Conservation (phyloP, 1,284 basidiomycete species). For the Pyrrhoderma lamaoense region DNA sequence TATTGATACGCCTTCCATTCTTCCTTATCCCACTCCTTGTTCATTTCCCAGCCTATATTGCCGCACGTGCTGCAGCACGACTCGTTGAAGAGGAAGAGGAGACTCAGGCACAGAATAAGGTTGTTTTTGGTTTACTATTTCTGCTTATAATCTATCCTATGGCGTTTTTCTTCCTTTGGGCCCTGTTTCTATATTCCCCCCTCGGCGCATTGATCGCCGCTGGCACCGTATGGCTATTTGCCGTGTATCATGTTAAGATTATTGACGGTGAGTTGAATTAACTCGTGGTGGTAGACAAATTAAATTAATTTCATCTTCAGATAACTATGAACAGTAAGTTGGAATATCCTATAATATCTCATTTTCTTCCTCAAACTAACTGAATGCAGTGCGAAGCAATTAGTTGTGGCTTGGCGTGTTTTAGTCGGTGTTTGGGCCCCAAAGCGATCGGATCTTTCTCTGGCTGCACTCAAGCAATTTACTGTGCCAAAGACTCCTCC, state of each 20-base stretch:
- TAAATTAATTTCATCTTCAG: slow-evolving; percentile 35
- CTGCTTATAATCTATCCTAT: slow-evolving; percentile 73
- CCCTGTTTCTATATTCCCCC: slow-evolving; percentile 63
- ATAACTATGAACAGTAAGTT: slow-evolving; percentile 76
- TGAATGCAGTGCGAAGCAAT: slow-evolving; percentile 59
- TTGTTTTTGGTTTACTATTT: slow-evolving; percentile 75
- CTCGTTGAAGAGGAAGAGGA: slow-evolving; percentile 85
- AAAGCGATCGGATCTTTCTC: slow-evolving; percentile 68
- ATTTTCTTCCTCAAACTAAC: slow-evolving; percentile 14
- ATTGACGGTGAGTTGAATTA: slow-evolving; percentile 51
- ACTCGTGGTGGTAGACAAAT: slow-evolving; percentile 15
- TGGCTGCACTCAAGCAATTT: slow-evolving; percentile 66
- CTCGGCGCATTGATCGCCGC: slow-evolving; percentile 45
- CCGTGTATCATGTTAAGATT: slow-evolving; percentile 72
- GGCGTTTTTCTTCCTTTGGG: slow-evolving; percentile 78
- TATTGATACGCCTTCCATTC: slow-evolving; percentile 72
- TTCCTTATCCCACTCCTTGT: slow-evolving; percentile 79
- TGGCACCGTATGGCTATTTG: slow-evolving; percentile 60
- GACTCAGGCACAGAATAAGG: slow-evolving; percentile 88
- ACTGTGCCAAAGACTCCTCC: slow-evolving; percentile 57
- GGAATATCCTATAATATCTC: slow-evolving; percentile 20
- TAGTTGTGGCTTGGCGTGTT: slow-evolving; percentile 84
- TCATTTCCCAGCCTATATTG: slow-evolving; percentile 77
- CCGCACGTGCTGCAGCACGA: slow-evolving; percentile 66
- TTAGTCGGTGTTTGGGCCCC: slow-evolving; percentile 88